A percentile compares a stretch with the other conserved stretches of the same genome.
These are phyloP conservation scores for Bryoerythrophyllum caledonicum DNA, from an alignment of 225 moss, liverwort and hornwort genomes.

Conservation along the genomic window DNA sequence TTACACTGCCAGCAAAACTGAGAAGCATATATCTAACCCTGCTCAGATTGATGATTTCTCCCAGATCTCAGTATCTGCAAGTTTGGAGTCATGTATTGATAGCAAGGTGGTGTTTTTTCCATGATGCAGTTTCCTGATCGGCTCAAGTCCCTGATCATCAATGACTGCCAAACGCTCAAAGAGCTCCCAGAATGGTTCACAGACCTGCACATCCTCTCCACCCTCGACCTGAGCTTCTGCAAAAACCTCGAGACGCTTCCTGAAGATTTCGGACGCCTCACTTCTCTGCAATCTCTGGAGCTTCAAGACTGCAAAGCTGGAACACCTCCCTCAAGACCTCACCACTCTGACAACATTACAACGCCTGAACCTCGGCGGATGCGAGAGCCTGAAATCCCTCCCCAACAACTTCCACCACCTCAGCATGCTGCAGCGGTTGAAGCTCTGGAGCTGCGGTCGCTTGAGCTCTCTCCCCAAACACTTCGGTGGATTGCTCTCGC, in stretches of 20 bases:
- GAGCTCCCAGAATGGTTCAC: constrained; percentile 47
- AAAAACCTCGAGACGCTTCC: constrained; percentile 50
- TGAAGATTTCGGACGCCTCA: constrained; percentile 41
- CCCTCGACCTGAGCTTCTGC: constrained; percentile 52
- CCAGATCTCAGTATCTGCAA: neutral
- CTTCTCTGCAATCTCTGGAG: constrained; percentile 45
- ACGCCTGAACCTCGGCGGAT: constrained; percentile 57
- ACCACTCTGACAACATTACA: constrained; percentile 38
- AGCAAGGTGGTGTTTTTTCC: neutral
- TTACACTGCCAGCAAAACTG: no score
- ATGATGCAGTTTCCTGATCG: constrained; percentile 34
- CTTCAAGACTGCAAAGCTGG: constrained; percentile 51
- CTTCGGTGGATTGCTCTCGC: constrained; percentile 42
- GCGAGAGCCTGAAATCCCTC: constrained; percentile 42
- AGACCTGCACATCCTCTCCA: constrained; percentile 34
- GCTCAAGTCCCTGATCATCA: constrained; percentile 51
- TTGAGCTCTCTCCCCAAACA: constrained; percentile 46
- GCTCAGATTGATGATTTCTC: neutral
- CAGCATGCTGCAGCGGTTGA: constrained; percentile 40
- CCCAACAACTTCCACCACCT: constrained; percentile 46
- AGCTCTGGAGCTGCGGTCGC: constrained; percentile 54
- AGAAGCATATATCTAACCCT: no score
- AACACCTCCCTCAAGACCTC: constrained; percentile 51
- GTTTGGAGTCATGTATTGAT: no score
- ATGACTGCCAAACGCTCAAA: constrained; percentile 48